Evolutionary conservation across 208 protist species (phyloP).

Genomic region (Acanthamoeba castellanii): DNA sequence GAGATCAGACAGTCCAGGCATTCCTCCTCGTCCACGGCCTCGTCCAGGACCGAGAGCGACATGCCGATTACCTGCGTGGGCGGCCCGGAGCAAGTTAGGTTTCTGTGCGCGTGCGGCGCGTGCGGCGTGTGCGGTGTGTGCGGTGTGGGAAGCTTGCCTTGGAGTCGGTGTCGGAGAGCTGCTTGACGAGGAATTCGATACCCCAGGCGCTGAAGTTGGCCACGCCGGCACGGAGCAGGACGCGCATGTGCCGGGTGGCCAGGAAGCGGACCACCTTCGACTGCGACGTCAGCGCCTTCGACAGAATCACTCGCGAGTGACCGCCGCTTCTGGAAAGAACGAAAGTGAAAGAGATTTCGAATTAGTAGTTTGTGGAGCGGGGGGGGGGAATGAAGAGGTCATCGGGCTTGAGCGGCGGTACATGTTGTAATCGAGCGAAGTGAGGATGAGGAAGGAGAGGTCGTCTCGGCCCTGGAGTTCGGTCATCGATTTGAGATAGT

Average conservation of each 20-base stretch:
- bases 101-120: background rate
- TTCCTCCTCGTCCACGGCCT: constrained; percentile 81
- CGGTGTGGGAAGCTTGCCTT: constrained; percentile 5
- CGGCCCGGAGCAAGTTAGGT: background rate
- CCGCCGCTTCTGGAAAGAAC: constrained; percentile 28
- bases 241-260: constrained; percentile 78
- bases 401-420: no score
- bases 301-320: constrained; percentile 56
- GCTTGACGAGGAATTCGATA: constrained; percentile 79
- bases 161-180: constrained; percentile 63
- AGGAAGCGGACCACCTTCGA: constrained; percentile 74
- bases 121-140: background rate
- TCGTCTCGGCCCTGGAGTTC: constrained; percentile 81
- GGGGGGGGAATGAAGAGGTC: no score
- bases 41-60: constrained; percentile 80
- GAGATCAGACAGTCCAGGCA: constrained; percentile 81
- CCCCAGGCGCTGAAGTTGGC: constrained; percentile 84
- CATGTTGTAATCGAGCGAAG: constrained; percentile 83
- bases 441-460: constrained; percentile 80
- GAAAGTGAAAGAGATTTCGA: background rate
- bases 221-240: constrained; percentile 80
- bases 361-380: background rate
- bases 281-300: constrained; percentile 58
- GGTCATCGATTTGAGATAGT: constrained; percentile 76
- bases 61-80: constrained; percentile 66